Conservation (phyloP, 176 grass and related monocot species). For the Phyllostachys edulis region DNA sequence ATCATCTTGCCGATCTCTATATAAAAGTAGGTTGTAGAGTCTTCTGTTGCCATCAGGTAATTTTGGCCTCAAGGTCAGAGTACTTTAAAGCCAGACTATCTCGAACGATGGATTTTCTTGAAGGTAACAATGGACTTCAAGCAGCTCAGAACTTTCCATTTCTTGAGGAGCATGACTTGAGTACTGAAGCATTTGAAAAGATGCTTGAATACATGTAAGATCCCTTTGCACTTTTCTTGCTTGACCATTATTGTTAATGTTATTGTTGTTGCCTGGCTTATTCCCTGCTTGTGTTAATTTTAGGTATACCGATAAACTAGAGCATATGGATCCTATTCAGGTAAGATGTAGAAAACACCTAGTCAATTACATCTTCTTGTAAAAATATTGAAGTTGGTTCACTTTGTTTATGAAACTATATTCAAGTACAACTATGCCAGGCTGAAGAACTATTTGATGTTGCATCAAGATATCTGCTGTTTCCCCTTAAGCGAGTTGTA, state of each 20-base stretch:
- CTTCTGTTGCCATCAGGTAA: constrained; percentile 83
- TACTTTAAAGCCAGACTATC: constrained; percentile 93
- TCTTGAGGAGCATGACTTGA: constrained; percentile 91
- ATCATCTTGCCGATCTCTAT: constrained; percentile 73
- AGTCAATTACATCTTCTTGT: not conserved
- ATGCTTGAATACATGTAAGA: constrained; percentile 98
- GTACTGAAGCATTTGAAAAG: constrained; percentile 87
- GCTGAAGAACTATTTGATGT: constrained; percentile 97
- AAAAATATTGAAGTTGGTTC: not conserved
- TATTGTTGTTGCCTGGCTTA: not conserved
- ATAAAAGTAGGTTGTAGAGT: constrained; percentile 75
- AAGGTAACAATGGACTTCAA: constrained; percentile 46
- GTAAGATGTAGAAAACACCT: constrained; percentile 29
- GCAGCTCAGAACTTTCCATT: constrained; percentile 47
- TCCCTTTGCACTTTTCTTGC: not conserved
- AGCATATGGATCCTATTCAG: constrained; percentile 70
- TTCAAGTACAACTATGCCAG: constrained; percentile 32
- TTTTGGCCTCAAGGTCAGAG: constrained; percentile 86
- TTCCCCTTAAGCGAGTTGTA: constrained; percentile 80
- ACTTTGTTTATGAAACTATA: not conserved
- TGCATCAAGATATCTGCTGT: constrained; percentile 87
- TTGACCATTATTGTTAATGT: constrained; percentile 15
- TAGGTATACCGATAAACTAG: constrained; percentile 89
- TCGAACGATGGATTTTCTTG: constrained; percentile 69
- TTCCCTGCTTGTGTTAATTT: constrained; percentile 2